These are phyloP conservation scores for Peronospora farinosa DNA, from an alignment of 352 stramenopile species.

Conservation along the genomic window DNA sequence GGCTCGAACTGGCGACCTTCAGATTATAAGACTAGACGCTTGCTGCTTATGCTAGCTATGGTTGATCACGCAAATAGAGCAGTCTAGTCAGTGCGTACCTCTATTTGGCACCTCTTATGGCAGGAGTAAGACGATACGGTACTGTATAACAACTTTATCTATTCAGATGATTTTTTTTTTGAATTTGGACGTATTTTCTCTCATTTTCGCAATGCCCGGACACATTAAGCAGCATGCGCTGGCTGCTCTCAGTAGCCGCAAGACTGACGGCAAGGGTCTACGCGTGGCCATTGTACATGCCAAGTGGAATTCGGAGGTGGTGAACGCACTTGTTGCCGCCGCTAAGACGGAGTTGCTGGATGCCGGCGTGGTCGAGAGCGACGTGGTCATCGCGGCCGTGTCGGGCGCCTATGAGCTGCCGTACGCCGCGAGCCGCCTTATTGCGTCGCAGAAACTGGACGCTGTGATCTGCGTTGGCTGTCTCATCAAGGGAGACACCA, in stretches of 20 bases:
- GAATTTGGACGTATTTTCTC: too few species aligned
- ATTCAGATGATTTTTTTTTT: too few species aligned
- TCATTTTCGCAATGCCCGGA: constrained; percentile 25
- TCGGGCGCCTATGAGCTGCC: constrained; percentile 96
- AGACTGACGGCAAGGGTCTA: constrained; percentile 67
- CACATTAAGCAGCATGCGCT: constrained; percentile 76
- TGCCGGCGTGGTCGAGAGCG: constrained; percentile 49
- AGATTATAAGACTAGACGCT: too few species aligned
- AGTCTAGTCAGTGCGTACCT: too few species aligned
- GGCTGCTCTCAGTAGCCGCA: constrained; percentile 61
- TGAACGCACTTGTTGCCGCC: constrained; percentile 58
- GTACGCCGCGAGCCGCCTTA: constrained; percentile 87
- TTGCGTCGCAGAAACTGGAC: constrained; percentile 91
- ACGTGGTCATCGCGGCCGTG: constrained; percentile 79
- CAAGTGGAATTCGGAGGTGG: constrained; percentile 84
- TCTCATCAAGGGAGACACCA: constrained; percentile 95
- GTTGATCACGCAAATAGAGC: too few species aligned
- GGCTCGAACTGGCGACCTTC: too few species aligned
- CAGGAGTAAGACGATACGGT: too few species aligned
- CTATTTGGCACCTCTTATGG: too few species aligned
- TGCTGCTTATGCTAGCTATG: too few species aligned
- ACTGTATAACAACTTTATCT: too few species aligned
- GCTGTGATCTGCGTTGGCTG: constrained; percentile 93
- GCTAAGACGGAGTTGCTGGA: constrained; percentile 57
- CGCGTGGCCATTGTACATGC: constrained; percentile 79